Base-by-base conservation (phyloP, 768 basidiomycete genomes). In the Tylopilus plumbeoviolaceoides region DNA sequence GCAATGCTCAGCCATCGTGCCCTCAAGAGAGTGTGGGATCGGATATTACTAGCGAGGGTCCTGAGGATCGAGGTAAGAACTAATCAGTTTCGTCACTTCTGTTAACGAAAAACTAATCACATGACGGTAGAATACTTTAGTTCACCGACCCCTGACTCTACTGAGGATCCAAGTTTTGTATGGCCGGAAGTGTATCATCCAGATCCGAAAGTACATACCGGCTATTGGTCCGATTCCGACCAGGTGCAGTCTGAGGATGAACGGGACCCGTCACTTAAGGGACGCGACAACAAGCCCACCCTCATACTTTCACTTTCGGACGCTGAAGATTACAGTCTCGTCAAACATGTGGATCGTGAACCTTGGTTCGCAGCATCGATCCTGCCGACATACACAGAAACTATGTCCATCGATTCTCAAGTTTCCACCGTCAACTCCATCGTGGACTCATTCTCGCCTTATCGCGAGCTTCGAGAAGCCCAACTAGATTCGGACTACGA, bases 401-500 rank as follows among this genome's bases (percentile, higher is more conserved):
- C 62, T 10, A 62, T 74, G 31, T 63, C 67, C 5, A 59, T 62
- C 17, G 58, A 62, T 36, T 63, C 70, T 47, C 65, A 58, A 4
- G 18, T 57, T 17, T 66, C 61, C 6, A 47, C 64, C 14, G 57
- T 67, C 2, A 76, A 82, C 54, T 63, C 69, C 4, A 33, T 73
- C 4, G 62, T 87, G 0, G 74, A 80, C 18, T 64, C 70, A 1
- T 79, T 87, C 47, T 80, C 85, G 0, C 71, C 78, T 48, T 87
- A 86, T 55, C 66, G 70, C 4, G 82, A 84, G 51, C 68, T 88
- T 33, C 73, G 75, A 38, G 70, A 73, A 20, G 64, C 64, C 2
- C 52, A 11, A 5, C 41, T 67, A 1, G 64, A 82, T 47, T 75
- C 75, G 1, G 73, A 83, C 9, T 84, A 73, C 48, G 82, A 85